Percentiles rank a stretch among this genome's conserved stretches.
Conservation (phyloP, 2,329 filamentous ascomycete species). For the Paecilomyces fulvus region DNA sequence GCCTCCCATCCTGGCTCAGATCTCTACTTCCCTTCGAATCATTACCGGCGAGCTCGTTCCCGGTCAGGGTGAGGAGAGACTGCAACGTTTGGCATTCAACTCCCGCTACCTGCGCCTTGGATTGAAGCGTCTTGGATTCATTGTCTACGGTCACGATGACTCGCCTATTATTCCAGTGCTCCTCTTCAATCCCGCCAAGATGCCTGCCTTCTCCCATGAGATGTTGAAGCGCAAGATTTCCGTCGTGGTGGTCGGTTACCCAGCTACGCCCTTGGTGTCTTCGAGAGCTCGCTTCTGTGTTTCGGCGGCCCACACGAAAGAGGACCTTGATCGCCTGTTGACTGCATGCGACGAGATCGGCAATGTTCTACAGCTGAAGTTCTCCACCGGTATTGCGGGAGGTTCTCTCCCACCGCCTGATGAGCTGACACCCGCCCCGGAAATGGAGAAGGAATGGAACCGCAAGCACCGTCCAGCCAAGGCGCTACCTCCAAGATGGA, state of each 20-base stretch:
- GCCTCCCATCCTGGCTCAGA: conserved; percentile 84
- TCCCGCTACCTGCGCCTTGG: conserved; percentile 95
- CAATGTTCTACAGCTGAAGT: conserved; percentile 87
- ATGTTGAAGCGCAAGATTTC: conserved; percentile 98
- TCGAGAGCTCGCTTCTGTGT: conserved; percentile 94
- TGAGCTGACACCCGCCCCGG: conserved; percentile 49
- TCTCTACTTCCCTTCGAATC: conserved; percentile 74
- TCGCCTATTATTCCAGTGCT: conserved; percentile 92
- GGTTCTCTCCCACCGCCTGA: conserved; percentile 70
- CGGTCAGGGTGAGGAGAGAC: conserved; percentile 88
- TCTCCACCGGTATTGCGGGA: conserved; percentile 90
- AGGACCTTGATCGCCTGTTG: conserved; percentile 85
- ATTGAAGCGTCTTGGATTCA: conserved; percentile 91
- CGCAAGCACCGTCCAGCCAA: conserved; percentile 29
- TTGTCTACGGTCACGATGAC: conserved; percentile 95
- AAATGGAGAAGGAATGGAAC: conserved; percentile 63
- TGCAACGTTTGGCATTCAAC: conserved; percentile 96
- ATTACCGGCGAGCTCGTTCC: conserved; percentile 82
- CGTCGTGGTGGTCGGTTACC: conserved; percentile 94
- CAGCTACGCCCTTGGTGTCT: conserved; percentile 88
- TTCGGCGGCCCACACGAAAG: conserved; percentile 94
- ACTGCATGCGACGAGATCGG: conserved; percentile 88
- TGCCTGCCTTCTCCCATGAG: conserved; percentile 95
- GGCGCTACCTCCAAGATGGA: conserved; percentile 67
- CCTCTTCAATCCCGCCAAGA: conserved; percentile 97